phyloP scores from a whole-genome alignment of 768 basidiomycete species.

The Boletus rubescentipes region DNA sequence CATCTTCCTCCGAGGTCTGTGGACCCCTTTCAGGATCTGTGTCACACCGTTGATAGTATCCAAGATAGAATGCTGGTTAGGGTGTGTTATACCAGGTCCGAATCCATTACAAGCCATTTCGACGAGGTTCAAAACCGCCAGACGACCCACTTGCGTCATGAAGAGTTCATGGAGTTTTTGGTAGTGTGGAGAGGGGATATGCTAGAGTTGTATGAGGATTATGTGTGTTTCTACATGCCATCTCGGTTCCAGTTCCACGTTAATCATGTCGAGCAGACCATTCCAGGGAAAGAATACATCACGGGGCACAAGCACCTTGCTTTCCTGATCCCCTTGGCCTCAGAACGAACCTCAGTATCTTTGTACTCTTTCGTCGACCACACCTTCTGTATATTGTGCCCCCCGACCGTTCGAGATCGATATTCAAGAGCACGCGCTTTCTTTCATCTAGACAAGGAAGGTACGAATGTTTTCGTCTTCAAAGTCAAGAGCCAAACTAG shows the following conservation, averaged over 20 bases:
- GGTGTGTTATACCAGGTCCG: slow-evolving; percentile 60
- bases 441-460: slow-evolving; percentile 53
- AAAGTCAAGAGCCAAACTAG: slow-evolving; percentile 76
- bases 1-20: slow-evolving; percentile 72
- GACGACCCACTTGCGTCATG: slow-evolving; percentile 56
- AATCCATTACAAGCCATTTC: slow-evolving; percentile 49
- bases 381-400: slow-evolving; percentile 74
- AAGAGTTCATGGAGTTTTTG: slow-evolving; percentile 79
- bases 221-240: slow-evolving; percentile 51
- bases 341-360: slow-evolving; percentile 65
- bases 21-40: neutral
- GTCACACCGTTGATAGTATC: slow-evolving; percentile 14
- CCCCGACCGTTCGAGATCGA: slow-evolving; percentile 46
- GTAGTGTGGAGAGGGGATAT: slow-evolving; percentile 79
- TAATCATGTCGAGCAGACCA: slow-evolving; percentile 38
- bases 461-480: slow-evolving; percentile 86
- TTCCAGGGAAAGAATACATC: slow-evolving; percentile 68
- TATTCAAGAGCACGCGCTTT: slow-evolving; percentile 45
- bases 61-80: slow-evolving; percentile 90
- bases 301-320: slow-evolving; percentile 74
- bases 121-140: slow-evolving; percentile 69
- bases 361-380: slow-evolving; percentile 87
- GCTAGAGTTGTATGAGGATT: slow-evolving; percentile 83
- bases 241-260: neutral
- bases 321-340: slow-evolving; percentile 71